Percentiles rank a stretch among this genome's conserved stretches.
Evolutionary conservation across 345 rosid genomes (phyloP).

Genomic region (Heritiera fomes): DNA sequence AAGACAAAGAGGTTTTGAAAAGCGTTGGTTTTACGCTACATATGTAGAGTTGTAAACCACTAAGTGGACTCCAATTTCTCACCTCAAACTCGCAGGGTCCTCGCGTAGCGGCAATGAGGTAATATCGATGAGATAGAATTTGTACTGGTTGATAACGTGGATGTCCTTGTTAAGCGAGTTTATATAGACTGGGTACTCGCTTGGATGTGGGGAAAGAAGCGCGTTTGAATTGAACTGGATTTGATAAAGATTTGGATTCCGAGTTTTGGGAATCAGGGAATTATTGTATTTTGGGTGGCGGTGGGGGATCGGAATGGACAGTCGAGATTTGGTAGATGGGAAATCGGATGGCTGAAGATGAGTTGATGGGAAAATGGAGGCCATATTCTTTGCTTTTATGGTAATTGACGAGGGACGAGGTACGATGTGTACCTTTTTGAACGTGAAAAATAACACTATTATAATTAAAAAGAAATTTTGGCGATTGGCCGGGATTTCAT

Average conservation of each 20-base stretch:
- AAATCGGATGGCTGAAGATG: too few relatives aligned
- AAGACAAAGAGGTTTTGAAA: not conserved
- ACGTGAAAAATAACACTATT: too few relatives aligned
- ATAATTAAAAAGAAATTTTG: too few relatives aligned
- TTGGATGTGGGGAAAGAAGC: not conserved
- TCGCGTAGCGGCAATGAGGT: not conserved
- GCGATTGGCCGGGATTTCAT: too few relatives aligned
- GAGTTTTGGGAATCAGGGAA: too few relatives aligned
- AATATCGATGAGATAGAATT: not conserved
- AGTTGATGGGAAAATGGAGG: too few relatives aligned
- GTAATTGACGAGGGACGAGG: too few relatives aligned
- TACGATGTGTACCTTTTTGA: too few relatives aligned
- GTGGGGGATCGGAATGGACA: too few relatives aligned
- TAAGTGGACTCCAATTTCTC: not conserved
- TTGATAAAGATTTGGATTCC: conserved; percentile 35
- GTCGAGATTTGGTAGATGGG: too few relatives aligned
- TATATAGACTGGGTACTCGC: not conserved
- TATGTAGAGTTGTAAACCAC: not conserved
- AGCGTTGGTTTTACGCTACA: not conserved
- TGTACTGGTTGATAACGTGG: not conserved
- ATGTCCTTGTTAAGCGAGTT: not conserved
- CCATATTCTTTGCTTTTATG: too few relatives aligned
- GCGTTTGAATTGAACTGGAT: conserved; percentile 19
- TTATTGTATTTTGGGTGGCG: too few relatives aligned
- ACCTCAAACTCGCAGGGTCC: not conserved